These are phyloP conservation scores for Paratrimastix pyriformis DNA, from an alignment of 78 protist species.

Conservation along the genomic window DNA sequence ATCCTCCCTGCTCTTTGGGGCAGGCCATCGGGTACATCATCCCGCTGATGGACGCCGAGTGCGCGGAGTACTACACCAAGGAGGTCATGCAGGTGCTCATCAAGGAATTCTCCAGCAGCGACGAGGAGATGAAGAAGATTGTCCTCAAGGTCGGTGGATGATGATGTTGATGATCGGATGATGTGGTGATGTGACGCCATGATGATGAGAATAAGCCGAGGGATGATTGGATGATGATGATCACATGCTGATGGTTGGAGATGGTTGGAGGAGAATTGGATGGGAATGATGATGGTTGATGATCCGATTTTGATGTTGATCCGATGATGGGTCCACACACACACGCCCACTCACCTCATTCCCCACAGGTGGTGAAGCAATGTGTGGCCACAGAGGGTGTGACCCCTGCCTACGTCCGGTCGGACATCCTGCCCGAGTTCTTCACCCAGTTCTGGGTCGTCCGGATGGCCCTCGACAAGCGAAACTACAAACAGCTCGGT, in stretches of 20 bases:
- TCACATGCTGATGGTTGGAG: no score
- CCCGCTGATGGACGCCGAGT: slow-evolving; percentile 90
- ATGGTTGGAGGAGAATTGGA: no score
- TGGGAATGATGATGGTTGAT: no score
- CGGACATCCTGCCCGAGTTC: slow-evolving; percentile 71
- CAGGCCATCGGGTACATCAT: slow-evolving; percentile 95
- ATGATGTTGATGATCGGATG: no score
- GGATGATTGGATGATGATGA: no score
- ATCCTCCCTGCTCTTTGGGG: no score
- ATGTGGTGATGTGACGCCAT: no score
- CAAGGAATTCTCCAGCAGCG: slow-evolving; percentile 83
- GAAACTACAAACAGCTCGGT: slow-evolving; percentile 63
- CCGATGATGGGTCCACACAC: no score
- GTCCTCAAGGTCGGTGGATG: slow-evolving; percentile 93
- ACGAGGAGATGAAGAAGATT: slow-evolving; percentile 95
- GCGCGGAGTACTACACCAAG: slow-evolving; percentile 76
- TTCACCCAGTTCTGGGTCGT: slow-evolving; percentile 85
- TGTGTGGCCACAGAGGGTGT: slow-evolving; percentile 88
- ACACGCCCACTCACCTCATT: no score
- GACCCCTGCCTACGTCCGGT: slow-evolving; percentile 62
- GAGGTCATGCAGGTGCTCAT: slow-evolving; percentile 73
- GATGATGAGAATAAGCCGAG: no score
- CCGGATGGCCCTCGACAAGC: slow-evolving; percentile 78
- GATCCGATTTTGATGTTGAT: no score
- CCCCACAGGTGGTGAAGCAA: slow-evolving; percentile 87